These are phyloP conservation scores for Boletus rufocinnamomeus DNA, from an alignment of 768 basidiomycete genomes.

Conservation along the genomic window DNA sequence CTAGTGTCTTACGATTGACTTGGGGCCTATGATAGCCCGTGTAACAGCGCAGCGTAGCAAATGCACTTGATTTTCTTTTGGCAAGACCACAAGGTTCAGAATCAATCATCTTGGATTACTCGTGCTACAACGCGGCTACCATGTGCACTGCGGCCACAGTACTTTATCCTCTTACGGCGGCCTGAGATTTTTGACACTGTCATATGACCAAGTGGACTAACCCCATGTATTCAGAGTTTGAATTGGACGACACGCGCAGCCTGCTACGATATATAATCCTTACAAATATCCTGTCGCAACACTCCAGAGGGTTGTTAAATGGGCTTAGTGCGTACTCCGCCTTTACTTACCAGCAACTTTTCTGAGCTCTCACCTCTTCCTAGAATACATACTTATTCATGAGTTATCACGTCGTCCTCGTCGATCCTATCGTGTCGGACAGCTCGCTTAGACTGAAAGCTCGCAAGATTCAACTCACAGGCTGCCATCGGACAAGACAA, in stretches of 20 bases:
- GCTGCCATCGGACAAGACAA: neutral
- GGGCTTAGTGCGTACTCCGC: too few species aligned
- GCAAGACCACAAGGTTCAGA: neutral
- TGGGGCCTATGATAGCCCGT: neutral
- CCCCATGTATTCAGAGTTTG: neutral
- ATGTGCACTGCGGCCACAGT: neutral
- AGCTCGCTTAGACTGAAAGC: neutral
- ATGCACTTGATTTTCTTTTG: neutral
- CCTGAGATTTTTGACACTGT: too few species aligned
- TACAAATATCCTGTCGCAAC: neutral
- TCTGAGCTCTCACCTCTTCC: neutral
- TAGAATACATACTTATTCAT: too few species aligned
- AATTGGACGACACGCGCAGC: neutral
- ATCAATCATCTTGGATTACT: neutral
- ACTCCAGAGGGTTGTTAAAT: neutral
- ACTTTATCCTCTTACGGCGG: neutral
- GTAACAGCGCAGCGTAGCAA: neutral
- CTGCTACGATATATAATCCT: neutral
- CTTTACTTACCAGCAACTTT: neutral
- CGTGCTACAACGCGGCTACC: neutral
- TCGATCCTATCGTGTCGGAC: neutral
- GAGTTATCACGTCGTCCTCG: too few species aligned
- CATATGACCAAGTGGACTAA: neutral
- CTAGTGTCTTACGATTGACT: neutral
- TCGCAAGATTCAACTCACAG: neutral